A percentile compares a stretch with the other conserved stretches of the same genome.
Conservation (phyloP, 176 grass and related monocot genomes). For the Oropetium thomaeum region DNA sequence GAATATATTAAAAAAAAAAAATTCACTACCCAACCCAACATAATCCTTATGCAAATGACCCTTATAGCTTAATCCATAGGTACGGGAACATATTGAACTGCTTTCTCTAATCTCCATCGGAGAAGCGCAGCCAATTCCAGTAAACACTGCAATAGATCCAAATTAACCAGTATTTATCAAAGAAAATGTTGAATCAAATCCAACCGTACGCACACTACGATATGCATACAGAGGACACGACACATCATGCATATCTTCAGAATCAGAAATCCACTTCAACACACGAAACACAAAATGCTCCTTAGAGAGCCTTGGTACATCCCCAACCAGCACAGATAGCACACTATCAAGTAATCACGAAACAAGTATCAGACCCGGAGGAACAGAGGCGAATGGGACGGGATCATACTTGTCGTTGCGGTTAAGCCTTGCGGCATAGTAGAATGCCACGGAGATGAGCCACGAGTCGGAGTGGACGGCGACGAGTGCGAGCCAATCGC, state of each 20-base stretch:
- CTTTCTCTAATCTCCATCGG: not conserved
- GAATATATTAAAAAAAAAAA: not conserved
- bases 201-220: not conserved
- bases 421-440: conserved; percentile 54
- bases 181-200: not conserved
- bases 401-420: conserved; percentile 49
- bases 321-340: not conserved
- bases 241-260: not conserved
- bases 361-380: not conserved
- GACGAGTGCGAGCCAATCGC: conserved; percentile 71
- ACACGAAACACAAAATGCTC: not conserved
- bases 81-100: conserved; percentile 18
- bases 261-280: conserved; percentile 9
- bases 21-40: not conserved
- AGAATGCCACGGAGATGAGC: conserved; percentile 73
- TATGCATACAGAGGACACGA: not conserved
- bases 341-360: not conserved
- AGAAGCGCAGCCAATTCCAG: not conserved
- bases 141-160: not conserved
- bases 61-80: not conserved
- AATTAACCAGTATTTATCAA: not conserved
- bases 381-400: not conserved
- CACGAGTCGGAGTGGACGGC: conserved; percentile 83
- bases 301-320: not conserved
- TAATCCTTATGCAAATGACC: not conserved